Evolutionary conservation across 352 stramenopile genomes (phyloP).

Genomic region (Pythium biforme): DNA sequence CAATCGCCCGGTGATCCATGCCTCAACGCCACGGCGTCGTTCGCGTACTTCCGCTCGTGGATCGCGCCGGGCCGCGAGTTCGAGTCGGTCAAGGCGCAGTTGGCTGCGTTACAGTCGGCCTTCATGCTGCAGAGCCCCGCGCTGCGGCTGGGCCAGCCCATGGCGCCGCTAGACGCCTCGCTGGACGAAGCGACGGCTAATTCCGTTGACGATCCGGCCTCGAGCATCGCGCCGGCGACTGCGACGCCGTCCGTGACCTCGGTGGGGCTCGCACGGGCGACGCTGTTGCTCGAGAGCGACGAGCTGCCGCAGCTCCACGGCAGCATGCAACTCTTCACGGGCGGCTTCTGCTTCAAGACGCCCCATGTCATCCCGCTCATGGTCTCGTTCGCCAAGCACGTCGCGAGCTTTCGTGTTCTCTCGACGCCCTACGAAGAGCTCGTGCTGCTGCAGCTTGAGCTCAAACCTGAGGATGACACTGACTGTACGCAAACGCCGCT

Average conservation of each 20-base stretch:
- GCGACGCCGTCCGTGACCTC: constrained; percentile 12
- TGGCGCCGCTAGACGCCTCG: constrained; percentile 38
- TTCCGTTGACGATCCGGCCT: not conserved
- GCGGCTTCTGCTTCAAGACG: constrained; percentile 60
- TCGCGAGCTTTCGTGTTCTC: constrained; percentile 47
- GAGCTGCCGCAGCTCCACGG: constrained; percentile 44
- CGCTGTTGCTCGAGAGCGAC: constrained; percentile 48
- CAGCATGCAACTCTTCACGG: constrained; percentile 49
- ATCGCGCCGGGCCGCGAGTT: constrained; percentile 46
- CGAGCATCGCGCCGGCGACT: constrained; percentile 20
- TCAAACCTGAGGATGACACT: constrained; percentile 27
- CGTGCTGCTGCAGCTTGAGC: constrained; percentile 53
- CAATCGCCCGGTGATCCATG: not conserved
- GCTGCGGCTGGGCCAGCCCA: constrained; percentile 41
- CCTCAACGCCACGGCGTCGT: constrained; percentile 53
- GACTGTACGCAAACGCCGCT: constrained; percentile 8
- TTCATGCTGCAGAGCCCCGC: constrained; percentile 62
- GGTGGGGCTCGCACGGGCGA: constrained; percentile 34
- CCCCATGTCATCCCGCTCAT: constrained; percentile 57
- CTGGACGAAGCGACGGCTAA: constrained; percentile 11
- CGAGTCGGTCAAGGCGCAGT: constrained; percentile 37
- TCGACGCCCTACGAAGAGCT: constrained; percentile 60
- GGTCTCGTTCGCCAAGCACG: constrained; percentile 60
- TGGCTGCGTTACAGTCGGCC: constrained; percentile 51
- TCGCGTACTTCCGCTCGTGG: constrained; percentile 69